Conservation (phyloP, 2,329 filamentous ascomycete species). For the Juglanconis sp. region DNA sequence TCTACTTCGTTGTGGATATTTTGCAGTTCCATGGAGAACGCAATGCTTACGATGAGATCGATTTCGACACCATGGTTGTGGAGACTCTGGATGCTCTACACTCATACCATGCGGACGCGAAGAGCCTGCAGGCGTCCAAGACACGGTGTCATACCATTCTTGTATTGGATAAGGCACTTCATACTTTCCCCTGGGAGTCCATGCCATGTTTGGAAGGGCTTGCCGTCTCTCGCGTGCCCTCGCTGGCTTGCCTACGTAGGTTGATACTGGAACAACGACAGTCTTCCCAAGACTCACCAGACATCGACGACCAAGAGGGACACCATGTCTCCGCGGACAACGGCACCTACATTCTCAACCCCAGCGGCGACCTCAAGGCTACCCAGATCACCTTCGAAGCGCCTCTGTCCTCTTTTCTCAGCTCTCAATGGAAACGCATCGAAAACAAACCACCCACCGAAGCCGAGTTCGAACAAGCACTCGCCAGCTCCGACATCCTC, state of each 20-base stretch:
- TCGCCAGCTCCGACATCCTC: constrained; percentile 67
- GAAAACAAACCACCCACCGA: constrained; percentile 70
- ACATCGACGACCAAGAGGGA: constrained; percentile 34
- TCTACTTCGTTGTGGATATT: constrained; percentile 96
- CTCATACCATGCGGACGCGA: constrained; percentile 63
- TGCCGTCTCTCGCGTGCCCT: constrained; percentile 84
- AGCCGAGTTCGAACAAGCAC: constrained; percentile 66
- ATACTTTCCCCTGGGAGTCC: constrained; percentile 94
- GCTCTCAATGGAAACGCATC: constrained; percentile 68
- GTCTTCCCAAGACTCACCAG: constrained; percentile 2
- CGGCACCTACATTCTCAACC: constrained; percentile 84
- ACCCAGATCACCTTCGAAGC: constrained; percentile 75
- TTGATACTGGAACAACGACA: constrained; percentile 58
- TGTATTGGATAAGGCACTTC: constrained; percentile 85
- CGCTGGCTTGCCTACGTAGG: constrained; percentile 75
- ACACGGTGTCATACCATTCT: constrained; percentile 71
- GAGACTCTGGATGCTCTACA: constrained; percentile 82
- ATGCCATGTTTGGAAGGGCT: constrained; percentile 77
- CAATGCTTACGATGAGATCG: constrained; percentile 96
- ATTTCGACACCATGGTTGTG: constrained; percentile 88
- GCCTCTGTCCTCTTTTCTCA: constrained; percentile 58
- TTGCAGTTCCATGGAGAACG: constrained; percentile 94
- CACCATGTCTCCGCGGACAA: constrained; percentile 52
- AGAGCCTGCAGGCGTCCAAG: constrained; percentile 24
- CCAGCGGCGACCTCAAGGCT: constrained; percentile 74